These are phyloP conservation scores for Stentor roeselii DNA, from an alignment of 73 alveolate species.

Conservation along the genomic window DNA sequence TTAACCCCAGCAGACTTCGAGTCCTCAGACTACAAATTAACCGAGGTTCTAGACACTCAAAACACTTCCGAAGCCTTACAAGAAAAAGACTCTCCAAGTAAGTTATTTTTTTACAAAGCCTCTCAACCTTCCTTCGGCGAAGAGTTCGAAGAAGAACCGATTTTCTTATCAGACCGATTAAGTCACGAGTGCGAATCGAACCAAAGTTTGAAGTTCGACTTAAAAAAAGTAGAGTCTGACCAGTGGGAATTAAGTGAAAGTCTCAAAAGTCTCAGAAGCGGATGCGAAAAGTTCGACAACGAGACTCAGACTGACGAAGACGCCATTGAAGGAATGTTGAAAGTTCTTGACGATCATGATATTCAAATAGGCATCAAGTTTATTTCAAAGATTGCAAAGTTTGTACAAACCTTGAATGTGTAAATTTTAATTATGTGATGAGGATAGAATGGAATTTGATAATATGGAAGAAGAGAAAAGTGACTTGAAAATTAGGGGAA, in stretches of 20 bases:
- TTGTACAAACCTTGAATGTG: neutral
- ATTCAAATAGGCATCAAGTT: neutral
- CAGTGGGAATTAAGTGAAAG: neutral
- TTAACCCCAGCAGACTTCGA: too few relatives aligned
- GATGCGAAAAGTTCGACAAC: neutral
- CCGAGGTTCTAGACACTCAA: too few relatives aligned
- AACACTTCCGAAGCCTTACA: too few relatives aligned
- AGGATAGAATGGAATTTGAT: too few relatives aligned
- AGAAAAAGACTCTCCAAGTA: too few relatives aligned
- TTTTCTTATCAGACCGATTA: neutral
- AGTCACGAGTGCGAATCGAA: neutral
- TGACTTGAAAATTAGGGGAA: neutral
- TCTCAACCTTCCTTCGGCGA: neutral
- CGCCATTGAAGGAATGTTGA: neutral
- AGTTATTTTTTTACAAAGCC: too few relatives aligned
- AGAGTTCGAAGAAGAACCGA: neutral
- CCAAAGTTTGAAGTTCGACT: neutral
- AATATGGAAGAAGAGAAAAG: neutral
- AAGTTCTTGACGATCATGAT: neutral
- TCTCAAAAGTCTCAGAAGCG: neutral
- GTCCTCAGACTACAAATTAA: too few relatives aligned
- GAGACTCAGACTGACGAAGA: neutral
- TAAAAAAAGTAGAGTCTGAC: neutral
- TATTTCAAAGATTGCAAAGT: neutral
- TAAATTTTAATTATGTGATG: too few relatives aligned